Conservation (phyloP, 106 monocot genomes). For the Dendrobium catenatum region DNA sequence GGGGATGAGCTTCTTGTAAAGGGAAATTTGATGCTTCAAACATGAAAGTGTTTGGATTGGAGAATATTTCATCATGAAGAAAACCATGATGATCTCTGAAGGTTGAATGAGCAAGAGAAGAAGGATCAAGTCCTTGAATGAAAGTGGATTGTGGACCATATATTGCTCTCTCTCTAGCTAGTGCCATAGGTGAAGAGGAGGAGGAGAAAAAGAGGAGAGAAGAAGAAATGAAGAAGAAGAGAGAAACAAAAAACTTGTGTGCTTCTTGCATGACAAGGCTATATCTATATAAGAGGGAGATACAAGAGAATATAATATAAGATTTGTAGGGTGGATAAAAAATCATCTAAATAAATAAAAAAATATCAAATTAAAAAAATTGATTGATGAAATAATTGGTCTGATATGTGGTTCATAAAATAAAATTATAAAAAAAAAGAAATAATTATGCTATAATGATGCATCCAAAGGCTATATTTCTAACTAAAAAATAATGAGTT, state of each 20-base stretch:
- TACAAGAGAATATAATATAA: background rate
- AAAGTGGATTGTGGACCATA: background rate
- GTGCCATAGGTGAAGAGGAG: constrained; percentile 21
- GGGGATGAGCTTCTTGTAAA: background rate
- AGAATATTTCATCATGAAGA: constrained; percentile 10
- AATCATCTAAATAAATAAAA: no score
- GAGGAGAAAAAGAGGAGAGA: background rate
- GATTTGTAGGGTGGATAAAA: background rate
- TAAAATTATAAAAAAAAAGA: no score
- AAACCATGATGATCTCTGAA: constrained; percentile 9
- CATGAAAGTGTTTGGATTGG: constrained; percentile 12
- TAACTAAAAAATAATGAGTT: no score
- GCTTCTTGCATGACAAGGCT: constrained; percentile 12
- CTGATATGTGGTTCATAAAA: no score
- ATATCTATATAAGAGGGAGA: background rate
- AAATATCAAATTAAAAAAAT: no score
- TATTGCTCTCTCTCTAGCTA: constrained; percentile 21
- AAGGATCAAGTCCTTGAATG: constrained; percentile 16
- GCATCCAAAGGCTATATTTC: no score
- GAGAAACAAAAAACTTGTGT: background rate
- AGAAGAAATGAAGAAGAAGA: background rate
- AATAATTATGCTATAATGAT: no score
- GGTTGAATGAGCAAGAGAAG: constrained; percentile 20
- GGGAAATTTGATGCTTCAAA: constrained; percentile 19
- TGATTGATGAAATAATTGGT: no score